Evolutionary conservation across 352 stramenopile genomes (phyloP), one percentile per base, ranked within the genome.

Genomic region (Aphanomyces stellatus): DNA sequence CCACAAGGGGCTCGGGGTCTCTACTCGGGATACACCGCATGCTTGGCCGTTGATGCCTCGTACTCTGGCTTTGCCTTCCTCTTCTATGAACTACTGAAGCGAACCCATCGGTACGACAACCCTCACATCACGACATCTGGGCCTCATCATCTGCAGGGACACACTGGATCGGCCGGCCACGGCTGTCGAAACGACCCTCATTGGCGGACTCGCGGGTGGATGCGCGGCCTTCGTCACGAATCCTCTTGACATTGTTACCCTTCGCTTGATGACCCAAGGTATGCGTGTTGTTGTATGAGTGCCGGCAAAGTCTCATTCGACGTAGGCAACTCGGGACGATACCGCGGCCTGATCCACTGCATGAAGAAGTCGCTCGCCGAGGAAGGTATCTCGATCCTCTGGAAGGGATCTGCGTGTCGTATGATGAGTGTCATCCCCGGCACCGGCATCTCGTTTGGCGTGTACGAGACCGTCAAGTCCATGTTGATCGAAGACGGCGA

Each of bases 391-490:
- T 31, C 60, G 2, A 79, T 80, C 10, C 74, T 95, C 24, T 92
- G 82, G 85, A 87, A 85, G 34, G 87, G 87, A 30, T 80, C 80
- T 15, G 75, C 69, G 2, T 86, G 74, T 62, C 87, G 87, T 53
- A 88, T 83, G 55, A 78, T 83, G 51, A 74, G 78, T 17, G 84
- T 90, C 60, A 90, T 93, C 75, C 82, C 85, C 15, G 79, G 81
- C 15, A 85, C 85, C 2, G 87, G 83, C 33, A 87, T 95, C 55
- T 91, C 81, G 72, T 95, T 95, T 55, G 81, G 85, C 34, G 80
- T 95, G 4, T 95, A 93, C 76, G 85, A 93, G 75, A 87, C 81
- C 4, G 82, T 92, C 73, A 90, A 91, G 71, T 72, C 72, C 69
- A 80, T 73, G 68, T 78, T 85, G 53, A 88, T 88, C 51, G 40